Conservation (phyloP, 129 eudicot species). For the Rutidosis leptorrhynchoides region DNA sequence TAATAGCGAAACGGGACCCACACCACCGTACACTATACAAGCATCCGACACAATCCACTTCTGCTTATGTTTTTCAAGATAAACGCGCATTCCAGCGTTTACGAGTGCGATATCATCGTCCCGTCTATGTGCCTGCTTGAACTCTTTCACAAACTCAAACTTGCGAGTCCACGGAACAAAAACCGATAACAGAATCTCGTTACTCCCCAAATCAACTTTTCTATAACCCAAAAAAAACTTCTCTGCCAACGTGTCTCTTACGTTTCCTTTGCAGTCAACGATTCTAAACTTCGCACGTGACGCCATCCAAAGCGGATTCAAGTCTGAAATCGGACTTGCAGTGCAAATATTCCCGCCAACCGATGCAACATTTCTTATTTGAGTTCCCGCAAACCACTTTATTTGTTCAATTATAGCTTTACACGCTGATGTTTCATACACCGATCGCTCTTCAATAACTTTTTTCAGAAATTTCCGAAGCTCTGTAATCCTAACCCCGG, state of each 20-base stretch:
- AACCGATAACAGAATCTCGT: constrained; percentile 73
- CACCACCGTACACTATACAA: too few relatives aligned
- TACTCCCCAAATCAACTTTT: constrained; percentile 66
- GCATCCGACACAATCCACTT: constrained; percentile 84
- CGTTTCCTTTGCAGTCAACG: constrained; percentile 59
- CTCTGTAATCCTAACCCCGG: constrained; percentile 73
- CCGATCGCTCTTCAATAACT: constrained; percentile 41
- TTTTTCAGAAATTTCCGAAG: constrained; percentile 44
- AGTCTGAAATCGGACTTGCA: constrained; percentile 97
- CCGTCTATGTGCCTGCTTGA: too few relatives aligned
- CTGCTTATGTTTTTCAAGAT: constrained; percentile 51
- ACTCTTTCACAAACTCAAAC: constrained; percentile 81
- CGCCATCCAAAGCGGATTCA: constrained; percentile 98
- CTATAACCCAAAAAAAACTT: constrained; percentile 82
- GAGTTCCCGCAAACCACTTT: too few relatives aligned
- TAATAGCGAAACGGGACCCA: constrained; percentile 67
- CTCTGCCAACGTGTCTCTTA: constrained; percentile 54
- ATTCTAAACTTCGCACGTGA: constrained; percentile 69
- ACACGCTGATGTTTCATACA: constrained; percentile 66
- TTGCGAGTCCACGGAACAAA: constrained; percentile 79
- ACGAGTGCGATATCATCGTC: constrained; percentile 94
- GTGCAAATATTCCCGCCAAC: too few relatives aligned
- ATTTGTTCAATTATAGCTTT: constrained; percentile 70
- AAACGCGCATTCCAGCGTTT: constrained; percentile 87
- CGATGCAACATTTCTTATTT: too few relatives aligned